These are phyloP conservation scores for Apiotrichum siamense DNA, from an alignment of 1,284 basidiomycete species.

Conservation along the genomic window DNA sequence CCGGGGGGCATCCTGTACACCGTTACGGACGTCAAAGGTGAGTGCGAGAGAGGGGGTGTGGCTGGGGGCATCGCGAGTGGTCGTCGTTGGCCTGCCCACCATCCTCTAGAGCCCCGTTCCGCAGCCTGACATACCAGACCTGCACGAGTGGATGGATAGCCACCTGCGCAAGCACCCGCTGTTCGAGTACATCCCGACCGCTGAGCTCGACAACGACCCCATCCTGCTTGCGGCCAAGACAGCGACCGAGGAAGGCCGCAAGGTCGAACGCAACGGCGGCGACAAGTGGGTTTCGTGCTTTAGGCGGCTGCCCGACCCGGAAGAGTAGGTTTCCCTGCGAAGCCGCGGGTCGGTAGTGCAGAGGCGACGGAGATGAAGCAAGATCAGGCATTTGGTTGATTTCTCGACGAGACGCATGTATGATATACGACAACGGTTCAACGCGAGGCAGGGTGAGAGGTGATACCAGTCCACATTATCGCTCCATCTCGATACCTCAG, in stretches of 20 bases:
- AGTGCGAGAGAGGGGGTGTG: constrained; percentile 12
- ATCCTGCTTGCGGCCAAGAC: constrained; percentile 74
- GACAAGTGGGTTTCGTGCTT: constrained; percentile 60
- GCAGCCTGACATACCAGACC: constrained; percentile 53
- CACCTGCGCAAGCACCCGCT: constrained; percentile 82
- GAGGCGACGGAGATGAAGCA: background rate
- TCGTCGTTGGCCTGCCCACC: too few relatives aligned
- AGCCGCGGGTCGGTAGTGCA: too few relatives aligned
- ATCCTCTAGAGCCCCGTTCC: too few relatives aligned
- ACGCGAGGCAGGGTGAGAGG: too few relatives aligned
- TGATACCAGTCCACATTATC: too few relatives aligned
- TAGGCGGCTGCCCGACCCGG: constrained; percentile 28
- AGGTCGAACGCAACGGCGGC: constrained; percentile 87
- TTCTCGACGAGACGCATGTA: background rate
- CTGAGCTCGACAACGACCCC: constrained; percentile 57
- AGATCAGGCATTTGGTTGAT: background rate
- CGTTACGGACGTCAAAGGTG: constrained; percentile 82
- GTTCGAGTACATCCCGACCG: constrained; percentile 73
- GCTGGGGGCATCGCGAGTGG: too few relatives aligned
- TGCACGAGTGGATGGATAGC: constrained; percentile 91
- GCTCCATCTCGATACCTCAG: too few relatives aligned
- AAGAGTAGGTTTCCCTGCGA: too few relatives aligned
- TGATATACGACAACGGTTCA: background rate
- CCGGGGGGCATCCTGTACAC: constrained; percentile 94
- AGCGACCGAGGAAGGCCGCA: constrained; percentile 93